Evolutionary conservation across 208 protist species (phyloP).

Genomic region (Trypanosoma caninum): DNA sequence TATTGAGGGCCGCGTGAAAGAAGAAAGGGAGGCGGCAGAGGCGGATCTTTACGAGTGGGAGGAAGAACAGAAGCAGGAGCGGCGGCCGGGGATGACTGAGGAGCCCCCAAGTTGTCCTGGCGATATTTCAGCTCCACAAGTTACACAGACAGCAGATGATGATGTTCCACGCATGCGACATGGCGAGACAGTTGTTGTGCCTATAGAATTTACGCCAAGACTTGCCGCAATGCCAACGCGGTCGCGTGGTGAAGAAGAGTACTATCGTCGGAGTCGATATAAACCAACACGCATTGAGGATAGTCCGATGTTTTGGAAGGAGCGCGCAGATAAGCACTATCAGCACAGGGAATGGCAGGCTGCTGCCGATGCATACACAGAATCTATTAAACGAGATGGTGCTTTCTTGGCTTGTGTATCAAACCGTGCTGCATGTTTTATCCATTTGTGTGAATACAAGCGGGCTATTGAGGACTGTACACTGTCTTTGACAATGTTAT

Average conservation of each 20-base stretch:
- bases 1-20: slow-evolving; percentile 71
- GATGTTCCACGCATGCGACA: slow-evolving; percentile 49
- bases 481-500: slow-evolving; percentile 82
- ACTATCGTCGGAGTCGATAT: slow-evolving; percentile 91
- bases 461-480: slow-evolving; percentile 84
- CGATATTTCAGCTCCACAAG: slow-evolving; percentile 10
- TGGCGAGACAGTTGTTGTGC: slow-evolving; percentile 68
- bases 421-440: slow-evolving; percentile 85
- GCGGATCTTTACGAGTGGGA: slow-evolving; percentile 78
- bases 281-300: slow-evolving; percentile 90
- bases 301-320: slow-evolving; percentile 92
- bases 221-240: slow-evolving; percentile 71
- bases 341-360: slow-evolving; percentile 61
- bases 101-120: background rate
- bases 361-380: slow-evolving; percentile 85
- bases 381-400: slow-evolving; percentile 91
- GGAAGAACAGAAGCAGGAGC: slow-evolving; percentile 21
- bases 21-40: slow-evolving; percentile 62
- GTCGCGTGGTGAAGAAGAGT: slow-evolving; percentile 87
- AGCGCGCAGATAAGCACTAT: slow-evolving; percentile 83
- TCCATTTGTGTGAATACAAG: slow-evolving; percentile 79
- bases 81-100: background rate
- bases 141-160: background rate
- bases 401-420: slow-evolving; percentile 88
- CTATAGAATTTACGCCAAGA: slow-evolving; percentile 88